Percentiles rank a stretch among this genome's conserved stretches.
These are phyloP conservation scores for Stentor roeselii DNA, from an alignment of 73 alveolate genomes.

Conservation along the genomic window DNA sequence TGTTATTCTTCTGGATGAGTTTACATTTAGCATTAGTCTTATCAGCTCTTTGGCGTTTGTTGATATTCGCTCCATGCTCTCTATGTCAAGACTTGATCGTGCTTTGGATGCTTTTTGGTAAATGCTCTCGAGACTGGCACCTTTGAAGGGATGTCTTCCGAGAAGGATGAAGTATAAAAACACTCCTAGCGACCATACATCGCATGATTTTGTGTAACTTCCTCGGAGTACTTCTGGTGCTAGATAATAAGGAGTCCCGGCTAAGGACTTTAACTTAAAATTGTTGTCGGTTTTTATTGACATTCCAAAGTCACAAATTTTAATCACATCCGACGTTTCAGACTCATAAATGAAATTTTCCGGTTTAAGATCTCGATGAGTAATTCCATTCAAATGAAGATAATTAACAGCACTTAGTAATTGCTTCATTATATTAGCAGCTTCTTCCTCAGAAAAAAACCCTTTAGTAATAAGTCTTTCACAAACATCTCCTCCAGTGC, in stretches of 20 bases:
- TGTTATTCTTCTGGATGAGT: constrained; percentile 59
- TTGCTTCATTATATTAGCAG: constrained; percentile 38
- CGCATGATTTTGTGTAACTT: constrained; percentile 30
- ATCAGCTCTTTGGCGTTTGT: constrained; percentile 60
- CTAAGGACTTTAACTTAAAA: constrained; percentile 27
- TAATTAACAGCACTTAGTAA: constrained; percentile 82
- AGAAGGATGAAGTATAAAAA: constrained; percentile 40
- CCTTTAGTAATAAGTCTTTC: constrained; percentile 30
- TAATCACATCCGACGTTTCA: constrained; percentile 71
- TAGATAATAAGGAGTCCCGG: constrained; percentile 54
- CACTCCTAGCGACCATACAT: constrained; percentile 54
- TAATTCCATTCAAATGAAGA: constrained; percentile 81
- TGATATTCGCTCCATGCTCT: constrained; percentile 39
- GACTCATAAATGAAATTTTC: constrained; percentile 88
- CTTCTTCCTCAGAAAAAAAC: not conserved
- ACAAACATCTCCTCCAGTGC: constrained; percentile 79
- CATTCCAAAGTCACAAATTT: constrained; percentile 94
- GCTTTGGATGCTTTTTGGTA: not conserved
- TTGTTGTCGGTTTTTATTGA: constrained; percentile 48
- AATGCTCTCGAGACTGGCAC: not conserved
- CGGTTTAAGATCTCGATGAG: constrained; percentile 97
- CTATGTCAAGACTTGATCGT: constrained; percentile 32
- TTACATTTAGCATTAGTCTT: constrained; percentile 57
- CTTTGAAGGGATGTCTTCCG: constrained; percentile 52
- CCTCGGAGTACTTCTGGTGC: constrained; percentile 61